Conservation (phyloP, 73 alveolate genomes). For the Tetrahymena thermophila region DNA sequence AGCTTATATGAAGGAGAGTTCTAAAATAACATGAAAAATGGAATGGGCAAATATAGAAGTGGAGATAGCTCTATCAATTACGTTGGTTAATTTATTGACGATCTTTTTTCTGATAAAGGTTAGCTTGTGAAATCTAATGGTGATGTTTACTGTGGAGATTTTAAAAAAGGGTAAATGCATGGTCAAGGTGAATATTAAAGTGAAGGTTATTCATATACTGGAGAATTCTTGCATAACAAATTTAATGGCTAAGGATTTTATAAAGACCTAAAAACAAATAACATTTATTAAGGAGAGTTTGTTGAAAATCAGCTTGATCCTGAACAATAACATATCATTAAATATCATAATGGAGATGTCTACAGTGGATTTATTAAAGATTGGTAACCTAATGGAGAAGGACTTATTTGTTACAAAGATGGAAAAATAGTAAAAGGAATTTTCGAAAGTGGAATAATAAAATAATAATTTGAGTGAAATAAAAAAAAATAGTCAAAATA, state of each 20-base stretch:
- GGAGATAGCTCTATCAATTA: constrained; percentile 4
- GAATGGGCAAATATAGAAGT: constrained; percentile 26
- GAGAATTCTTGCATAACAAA: constrained; percentile 19
- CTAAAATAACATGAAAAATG: constrained; percentile 7
- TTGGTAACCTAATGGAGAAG: constrained; percentile 36
- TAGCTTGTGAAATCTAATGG: constrained; percentile 34
- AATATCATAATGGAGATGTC: constrained; percentile 19
- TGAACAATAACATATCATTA: constrained; percentile 1
- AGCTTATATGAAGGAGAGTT: constrained; percentile 39
- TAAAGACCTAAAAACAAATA: neutral
- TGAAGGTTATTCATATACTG: constrained; percentile 21
- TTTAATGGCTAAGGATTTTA: constrained; percentile 28
- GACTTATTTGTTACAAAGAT: constrained; percentile 11
- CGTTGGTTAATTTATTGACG: constrained; percentile 28
- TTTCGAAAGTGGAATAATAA: constrained; percentile 8
- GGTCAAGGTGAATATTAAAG: constrained; percentile 29
- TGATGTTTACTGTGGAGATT: constrained; percentile 31
- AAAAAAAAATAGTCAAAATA: neutral
- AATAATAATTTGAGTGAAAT: neutral
- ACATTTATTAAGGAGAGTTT: constrained; percentile 18
- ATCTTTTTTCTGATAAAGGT: constrained; percentile 22
- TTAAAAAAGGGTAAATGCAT: constrained; percentile 22
- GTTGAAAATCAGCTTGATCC: neutral
- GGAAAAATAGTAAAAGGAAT: constrained; percentile 12
- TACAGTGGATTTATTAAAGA: constrained; percentile 23